Evolutionary conservation across 2,329 filamentous ascomycete species (phyloP), one percentile per base, ranked within the genome.

Genomic region (Trichoderma breve): DNA sequence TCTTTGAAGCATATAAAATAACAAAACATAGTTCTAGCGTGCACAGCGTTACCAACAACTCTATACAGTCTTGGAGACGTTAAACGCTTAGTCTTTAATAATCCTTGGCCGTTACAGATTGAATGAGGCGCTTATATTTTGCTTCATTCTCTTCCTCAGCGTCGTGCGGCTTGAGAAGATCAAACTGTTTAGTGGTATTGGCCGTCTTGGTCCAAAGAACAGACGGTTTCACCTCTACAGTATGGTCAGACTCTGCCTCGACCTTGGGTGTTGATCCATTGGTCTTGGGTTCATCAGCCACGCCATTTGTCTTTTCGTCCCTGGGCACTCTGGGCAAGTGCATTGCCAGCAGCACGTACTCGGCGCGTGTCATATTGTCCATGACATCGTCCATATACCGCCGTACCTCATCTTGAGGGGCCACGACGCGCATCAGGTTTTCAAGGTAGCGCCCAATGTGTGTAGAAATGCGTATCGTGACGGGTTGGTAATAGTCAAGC

Each of bases 401-500:
- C 62, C 83, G 82, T 26, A 92, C 90, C 74, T 91, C 89, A 18
- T 91, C 89, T 32, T 84, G 84, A 3, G 88, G 88, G 24, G 89
- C 89, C 34, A 92, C 89, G 2, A 91, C 88, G 65, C 87, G 84
- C 24, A 86, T 83, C 15, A 92, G 80, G 61, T 89, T 86, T 73
- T 92, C 90, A 5, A 92, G 82, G 73, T 90, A 84, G 58, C 87
- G 86, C 2, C 86, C 86, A 39, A 84, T 84, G 12, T 83, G 82
- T 0, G 88, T 84, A 71, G 85, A 86, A 28, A 92, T 80, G 21
- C 89, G 86, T 67, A 92, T 86, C 0, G 87, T 91, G 32, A 95
- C 86, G 2, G 93, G 92, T 75, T 95, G 91, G 78, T 94, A 95
- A 81, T 92, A 93, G 76, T 94, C 90, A 14, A 91, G 81, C 9